These are phyloP conservation scores for Plasmodium berghei DNA, from an alignment of 169 alveolate genomes.

Conservation along the genomic window DNA sequence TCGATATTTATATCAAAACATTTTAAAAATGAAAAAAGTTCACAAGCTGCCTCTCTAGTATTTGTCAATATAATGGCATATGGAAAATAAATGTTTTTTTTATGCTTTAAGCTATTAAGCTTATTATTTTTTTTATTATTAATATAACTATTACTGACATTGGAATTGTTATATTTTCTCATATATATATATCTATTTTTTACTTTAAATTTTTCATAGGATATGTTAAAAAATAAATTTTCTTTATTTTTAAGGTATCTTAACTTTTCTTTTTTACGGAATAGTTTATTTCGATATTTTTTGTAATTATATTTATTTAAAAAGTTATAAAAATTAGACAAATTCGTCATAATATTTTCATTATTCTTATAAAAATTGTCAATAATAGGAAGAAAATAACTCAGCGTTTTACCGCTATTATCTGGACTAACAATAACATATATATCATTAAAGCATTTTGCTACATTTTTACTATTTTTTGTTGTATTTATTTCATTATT, in stretches of 20 bases:
- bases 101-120: slow-evolving; percentile 71
- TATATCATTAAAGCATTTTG: slow-evolving; percentile 70
- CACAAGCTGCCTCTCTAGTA: slow-evolving; percentile 76
- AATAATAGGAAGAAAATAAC: slow-evolving; percentile 72
- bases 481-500: background rate
- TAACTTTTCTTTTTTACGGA: slow-evolving; percentile 70
- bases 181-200: slow-evolving; percentile 51
- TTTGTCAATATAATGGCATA: slow-evolving; percentile 73
- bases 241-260: slow-evolving; percentile 33
- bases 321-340: slow-evolving; percentile 60
- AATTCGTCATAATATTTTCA: slow-evolving; percentile 47
- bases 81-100: slow-evolving; percentile 56
- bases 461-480: background rate
- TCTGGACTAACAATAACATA: slow-evolving; percentile 69
- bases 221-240: slow-evolving; percentile 65
- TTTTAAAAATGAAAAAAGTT: slow-evolving; percentile 66
- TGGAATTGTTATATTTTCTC: slow-evolving; percentile 44
- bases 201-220: slow-evolving; percentile 64
- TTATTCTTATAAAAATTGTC: slow-evolving; percentile 56
- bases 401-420: slow-evolving; percentile 70
- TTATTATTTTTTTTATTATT: slow-evolving; percentile 59
- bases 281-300: slow-evolving; percentile 62
- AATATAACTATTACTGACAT: slow-evolving; percentile 39
- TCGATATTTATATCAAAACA: slow-evolving; percentile 71
- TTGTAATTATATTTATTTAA: slow-evolving; percentile 75